Evolutionary conservation across 2,329 filamentous ascomycete species (phyloP), one percentile per base, ranked within the genome.

Genomic region (Podosphaera aphanis): DNA sequence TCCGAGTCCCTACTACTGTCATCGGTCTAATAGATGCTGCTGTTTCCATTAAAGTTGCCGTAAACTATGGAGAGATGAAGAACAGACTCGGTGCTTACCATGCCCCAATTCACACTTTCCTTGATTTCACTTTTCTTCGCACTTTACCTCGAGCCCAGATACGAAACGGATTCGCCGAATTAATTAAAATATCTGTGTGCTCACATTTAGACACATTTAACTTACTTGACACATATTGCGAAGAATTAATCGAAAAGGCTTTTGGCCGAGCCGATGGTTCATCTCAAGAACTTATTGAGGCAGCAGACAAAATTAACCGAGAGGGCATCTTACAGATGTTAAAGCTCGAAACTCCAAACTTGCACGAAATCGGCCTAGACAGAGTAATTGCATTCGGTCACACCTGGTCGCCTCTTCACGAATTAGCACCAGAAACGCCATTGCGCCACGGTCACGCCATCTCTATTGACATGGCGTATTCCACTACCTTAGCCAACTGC

Each of bases 41-140:
- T 16, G 79, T 83, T 44, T 79, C 73, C 31, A 83, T 83, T 65
- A 82, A 83, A 58, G 78, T 83, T n/a, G 79, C 75, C 11, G 77
- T 83, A 55, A 83, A 83, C 64, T 81, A 82, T 55, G 77, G 75
- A 57, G 73, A 76, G 59, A 79, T 81, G 66, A 83, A 83, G 67
- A 83, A 83, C 62, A 68, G 77, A 11, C 68, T 83, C 0, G 77
- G 77, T 23, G 78, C 77, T 3, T 83, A 83, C 57, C 78, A 83
- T 55, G 77, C 78, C 0, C 78, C 79, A 0, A 67, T 73, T 42
- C 74, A 79, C 56, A 83, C 78, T 0, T 81, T 83, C 64, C 69
- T 83, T 40, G 78, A 83, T 59, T 83, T 82, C 58, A 71, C 67
- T 15, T 83, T 83, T 61, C 64, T 82, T n/a, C 71, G 73, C 40